Evolutionary conservation across 305 asterid species (phyloP), one percentile per base, ranked within the genome.

Genomic region (Fraxinus nigra): DNA sequence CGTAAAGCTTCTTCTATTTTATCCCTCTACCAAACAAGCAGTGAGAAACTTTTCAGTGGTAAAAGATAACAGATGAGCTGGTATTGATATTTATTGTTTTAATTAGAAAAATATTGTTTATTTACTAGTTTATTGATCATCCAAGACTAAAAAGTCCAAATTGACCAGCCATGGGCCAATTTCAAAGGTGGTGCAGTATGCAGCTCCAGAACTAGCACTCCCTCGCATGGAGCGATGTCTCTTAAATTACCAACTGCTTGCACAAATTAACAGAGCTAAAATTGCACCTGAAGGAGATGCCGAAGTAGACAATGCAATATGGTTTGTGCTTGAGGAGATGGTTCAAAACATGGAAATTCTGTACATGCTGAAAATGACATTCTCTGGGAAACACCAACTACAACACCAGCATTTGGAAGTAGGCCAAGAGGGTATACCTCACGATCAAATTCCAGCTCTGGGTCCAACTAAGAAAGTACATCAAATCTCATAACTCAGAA

Each of bases 331-430:
- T 97, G 99, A 76, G 99, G 98, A 78, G 97, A 90, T 2, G 98
- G 98, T 93, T 97, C 98, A 87, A 94, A 94, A 92, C 98, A 97
- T 74, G 99, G 99, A 87, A 97, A 97, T 90, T 97, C 99, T 14
- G 98, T 94, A 85, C 98, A 91, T 72, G 98, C 95, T 76, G 98
- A 94, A 90, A 95, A 94, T 72, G 99, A 97, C 97, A 97, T 90
- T 91, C 98, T 93, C 89, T 97, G 99, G 84, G 97, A 92, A 82
- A 94, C 98, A 75, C 99, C 99, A 87, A 97, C 99, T 76, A 97
- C 98, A 78, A 97, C 97, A 80, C 99, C 99, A 46, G 97, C 96
- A 85, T 90, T 95, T 40, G 99, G 98, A 87, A 97, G 98, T 77
- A 97, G 86, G 86, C 99, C 99, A 85, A 97, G 95, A 30, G 99